These are phyloP conservation scores for Saturnispora mendoncae DNA, from an alignment of 805 yeast genomes.

Conservation along the genomic window DNA sequence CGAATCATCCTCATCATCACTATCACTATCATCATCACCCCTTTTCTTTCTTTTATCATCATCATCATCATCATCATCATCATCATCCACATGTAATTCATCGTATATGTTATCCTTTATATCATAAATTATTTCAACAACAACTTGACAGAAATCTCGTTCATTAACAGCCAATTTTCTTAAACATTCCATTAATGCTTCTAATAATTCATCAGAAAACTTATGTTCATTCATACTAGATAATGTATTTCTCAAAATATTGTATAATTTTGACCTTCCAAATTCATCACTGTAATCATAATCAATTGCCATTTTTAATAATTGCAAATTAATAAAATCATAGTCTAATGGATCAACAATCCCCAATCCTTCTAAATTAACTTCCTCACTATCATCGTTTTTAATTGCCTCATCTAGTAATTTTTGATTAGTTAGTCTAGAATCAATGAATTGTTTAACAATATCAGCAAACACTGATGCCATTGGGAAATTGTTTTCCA, in stretches of 20 bases:
- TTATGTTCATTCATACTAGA: slow-evolving; percentile 36
- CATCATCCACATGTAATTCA: slow-evolving; percentile 16
- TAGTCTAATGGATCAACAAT: slow-evolving; percentile 45
- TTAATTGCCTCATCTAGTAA: slow-evolving; percentile 13
- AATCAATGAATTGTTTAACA: slow-evolving; percentile 46
- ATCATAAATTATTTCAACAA: slow-evolving; percentile 80
- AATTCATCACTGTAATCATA: slow-evolving; percentile 87
- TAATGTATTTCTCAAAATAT: slow-evolving; percentile 48
- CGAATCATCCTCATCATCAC: slow-evolving; percentile 18
- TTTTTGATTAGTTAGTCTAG: slow-evolving; percentile 29
- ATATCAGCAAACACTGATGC: slow-evolving; percentile 59
- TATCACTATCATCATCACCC: slow-evolving; percentile 16
- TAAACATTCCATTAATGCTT: slow-evolving; percentile 54
- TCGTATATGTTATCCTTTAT: slow-evolving; percentile 57
- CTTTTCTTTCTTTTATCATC: neutral
- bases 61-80: slow-evolving; percentile 5
- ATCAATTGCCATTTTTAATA: slow-evolving; percentile 54
- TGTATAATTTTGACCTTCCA: slow-evolving; percentile 72
- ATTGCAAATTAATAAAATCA: slow-evolving; percentile 69
- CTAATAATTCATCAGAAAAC: slow-evolving; percentile 44
- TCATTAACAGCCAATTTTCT: slow-evolving; percentile 67
- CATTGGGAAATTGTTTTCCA: slow-evolving; percentile 73
- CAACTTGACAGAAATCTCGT: slow-evolving; percentile 74
- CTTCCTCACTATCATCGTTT: slow-evolving; percentile 19
- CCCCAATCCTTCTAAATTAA: slow-evolving; percentile 18